Conservation (phyloP, 1,284 basidiomycete species). For the Inonotus obliquus region DNA sequence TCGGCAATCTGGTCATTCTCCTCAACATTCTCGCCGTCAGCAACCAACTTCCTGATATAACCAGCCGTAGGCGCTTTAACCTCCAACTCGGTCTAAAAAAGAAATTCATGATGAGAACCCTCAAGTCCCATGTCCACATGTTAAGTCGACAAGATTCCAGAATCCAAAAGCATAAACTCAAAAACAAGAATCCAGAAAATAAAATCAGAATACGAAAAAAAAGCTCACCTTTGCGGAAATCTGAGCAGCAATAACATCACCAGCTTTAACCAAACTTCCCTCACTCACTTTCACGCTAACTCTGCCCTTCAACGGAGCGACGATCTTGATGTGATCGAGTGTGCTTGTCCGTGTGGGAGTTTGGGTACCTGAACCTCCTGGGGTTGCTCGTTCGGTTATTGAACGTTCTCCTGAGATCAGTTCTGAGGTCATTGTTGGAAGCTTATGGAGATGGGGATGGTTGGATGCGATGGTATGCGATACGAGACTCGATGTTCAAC, state of each 20-base stretch:
- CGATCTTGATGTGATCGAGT: slow-evolving; percentile 10
- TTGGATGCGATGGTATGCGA: too few species aligned
- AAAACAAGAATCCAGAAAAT: background rate
- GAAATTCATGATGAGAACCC: background rate
- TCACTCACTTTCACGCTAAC: slow-evolving; percentile 13
- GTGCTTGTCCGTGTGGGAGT: background rate
- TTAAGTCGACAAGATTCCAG: background rate
- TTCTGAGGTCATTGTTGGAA: too few species aligned
- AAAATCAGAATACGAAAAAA: background rate
- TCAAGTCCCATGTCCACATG: background rate
- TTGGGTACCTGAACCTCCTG: background rate
- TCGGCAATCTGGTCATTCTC: slow-evolving; percentile 21
- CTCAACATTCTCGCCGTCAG: slow-evolving; percentile 15
- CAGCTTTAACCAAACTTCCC: slow-evolving; percentile 42
- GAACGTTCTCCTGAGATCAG: background rate
- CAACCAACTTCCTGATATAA: slow-evolving; percentile 16
- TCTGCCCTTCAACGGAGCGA: slow-evolving; percentile 18
- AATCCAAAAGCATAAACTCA: background rate
- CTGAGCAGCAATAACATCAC: slow-evolving; percentile 39
- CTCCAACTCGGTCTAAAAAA: slow-evolving; percentile 19
- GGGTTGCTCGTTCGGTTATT: background rate
- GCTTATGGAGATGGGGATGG: too few species aligned
- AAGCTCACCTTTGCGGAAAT: slow-evolving; percentile 32
- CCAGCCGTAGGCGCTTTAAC: slow-evolving; percentile 19
- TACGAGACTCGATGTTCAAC: background rate